A percentile compares a stretch with the other conserved stretches of the same genome.
phyloP scores from a whole-genome alignment of 345 rosid species.

The Garcia nutans region DNA sequence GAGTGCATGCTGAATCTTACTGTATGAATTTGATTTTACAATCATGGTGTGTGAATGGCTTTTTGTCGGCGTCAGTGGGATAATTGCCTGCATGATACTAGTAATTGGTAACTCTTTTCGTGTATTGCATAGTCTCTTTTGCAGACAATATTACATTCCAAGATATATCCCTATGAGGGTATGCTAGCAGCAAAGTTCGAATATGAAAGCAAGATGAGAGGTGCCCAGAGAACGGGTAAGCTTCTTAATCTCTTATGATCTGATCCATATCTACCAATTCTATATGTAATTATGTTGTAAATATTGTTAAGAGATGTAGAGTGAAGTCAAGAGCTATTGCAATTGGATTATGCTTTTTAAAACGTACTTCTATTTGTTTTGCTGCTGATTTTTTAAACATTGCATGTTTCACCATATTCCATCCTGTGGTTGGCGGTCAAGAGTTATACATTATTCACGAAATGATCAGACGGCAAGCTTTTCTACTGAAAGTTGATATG shows the following conservation, averaged over 20 bases:
- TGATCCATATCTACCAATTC: not conserved
- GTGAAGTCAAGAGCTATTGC: constrained; percentile 2
- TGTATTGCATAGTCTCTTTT: constrained; percentile 63
- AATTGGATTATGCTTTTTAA: not conserved
- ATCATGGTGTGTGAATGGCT: not conserved
- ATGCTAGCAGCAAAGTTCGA: constrained; percentile 79
- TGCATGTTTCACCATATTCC: constrained; percentile 51
- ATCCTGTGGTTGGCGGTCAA: constrained; percentile 94
- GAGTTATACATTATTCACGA: constrained; percentile 89
- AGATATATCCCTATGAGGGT: constrained; percentile 66
- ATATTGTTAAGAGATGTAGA: constrained; percentile 2
- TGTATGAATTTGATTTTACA: not conserved
- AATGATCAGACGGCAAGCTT: constrained; percentile 81
- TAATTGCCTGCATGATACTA: not conserved
- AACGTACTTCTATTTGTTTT: not conserved
- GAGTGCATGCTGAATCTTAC: too few species aligned
- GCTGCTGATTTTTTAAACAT: constrained; percentile 5
- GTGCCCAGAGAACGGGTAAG: constrained; percentile 99
- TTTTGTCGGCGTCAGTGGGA: constrained; percentile 6
- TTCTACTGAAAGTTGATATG: constrained; percentile 10
- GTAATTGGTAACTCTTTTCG: constrained; percentile 1
- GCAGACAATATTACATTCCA: constrained; percentile 89
- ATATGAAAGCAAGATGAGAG: constrained; percentile 88
- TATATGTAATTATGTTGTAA: not conserved
- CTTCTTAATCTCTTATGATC: constrained; percentile 28